phyloP scores from a whole-genome alignment of 345 rosid species.

The Passiflora organensis region DNA sequence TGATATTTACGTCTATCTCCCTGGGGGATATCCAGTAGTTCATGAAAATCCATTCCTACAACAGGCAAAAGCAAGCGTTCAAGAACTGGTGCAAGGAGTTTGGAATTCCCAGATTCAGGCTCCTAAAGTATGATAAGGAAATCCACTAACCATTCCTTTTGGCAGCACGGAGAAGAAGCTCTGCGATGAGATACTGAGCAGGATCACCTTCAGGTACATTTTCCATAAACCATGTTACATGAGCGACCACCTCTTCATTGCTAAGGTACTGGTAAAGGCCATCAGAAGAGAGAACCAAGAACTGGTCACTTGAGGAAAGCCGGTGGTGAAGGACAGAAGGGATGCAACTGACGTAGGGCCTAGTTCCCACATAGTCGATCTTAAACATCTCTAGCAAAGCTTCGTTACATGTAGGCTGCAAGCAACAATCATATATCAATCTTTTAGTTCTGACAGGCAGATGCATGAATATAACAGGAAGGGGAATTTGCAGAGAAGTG shows the following conservation, averaged over 20 bases:
- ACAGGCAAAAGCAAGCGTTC: constrained; percentile 3
- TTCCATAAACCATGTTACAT: constrained; percentile 95
- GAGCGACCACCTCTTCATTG: constrained; percentile 94
- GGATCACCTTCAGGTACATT: constrained; percentile 97
- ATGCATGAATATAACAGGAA: too few relatives aligned
- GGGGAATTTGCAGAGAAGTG: too few relatives aligned
- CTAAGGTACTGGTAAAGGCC: constrained; percentile 93
- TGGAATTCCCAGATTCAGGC: too few relatives aligned
- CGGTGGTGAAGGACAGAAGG: constrained; percentile 81
- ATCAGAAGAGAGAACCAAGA: constrained; percentile 87
- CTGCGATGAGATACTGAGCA: constrained; percentile 88
- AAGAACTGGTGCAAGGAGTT: background rate
- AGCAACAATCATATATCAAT: constrained; percentile 16
- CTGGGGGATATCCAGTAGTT: constrained; percentile 83
- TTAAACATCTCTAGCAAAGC: constrained; percentile 78
- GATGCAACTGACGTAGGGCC: constrained; percentile 71
- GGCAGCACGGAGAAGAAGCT: constrained; percentile 92
- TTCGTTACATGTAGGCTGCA: constrained; percentile 83
- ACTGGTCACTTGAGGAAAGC: constrained; percentile 74
- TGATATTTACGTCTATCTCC: constrained; percentile 95
- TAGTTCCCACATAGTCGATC: constrained; percentile 62
- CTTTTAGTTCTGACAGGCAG: too few relatives aligned
- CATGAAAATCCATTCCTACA: constrained; percentile 94
- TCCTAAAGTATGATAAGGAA: too few relatives aligned
- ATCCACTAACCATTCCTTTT: constrained; percentile 82